Percentiles rank a stretch among this genome's conserved stretches.
phyloP scores from a whole-genome alignment of 371 early-diverging fungal genomes.

The Dichotomocladium elegans region DNA sequence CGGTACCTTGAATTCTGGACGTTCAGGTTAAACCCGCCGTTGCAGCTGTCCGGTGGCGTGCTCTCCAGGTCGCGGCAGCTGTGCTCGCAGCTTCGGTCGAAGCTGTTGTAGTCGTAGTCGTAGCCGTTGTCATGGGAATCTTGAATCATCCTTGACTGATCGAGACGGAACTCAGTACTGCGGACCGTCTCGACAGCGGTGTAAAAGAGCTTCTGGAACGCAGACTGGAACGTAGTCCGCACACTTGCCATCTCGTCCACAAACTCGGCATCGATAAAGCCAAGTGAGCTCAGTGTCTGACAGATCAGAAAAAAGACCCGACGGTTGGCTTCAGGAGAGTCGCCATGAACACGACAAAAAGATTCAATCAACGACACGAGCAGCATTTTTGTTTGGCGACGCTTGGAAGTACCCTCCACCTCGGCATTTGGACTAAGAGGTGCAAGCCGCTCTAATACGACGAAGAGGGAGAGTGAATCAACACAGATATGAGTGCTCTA shows the following conservation, averaged over 20 bases:
- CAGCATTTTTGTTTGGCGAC: conserved; percentile 67
- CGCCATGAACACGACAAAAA: conserved; percentile 86
- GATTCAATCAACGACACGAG: conserved; percentile 78
- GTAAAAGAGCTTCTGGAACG: conserved; percentile 77
- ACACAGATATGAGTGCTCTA: no score
- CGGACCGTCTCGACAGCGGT: conserved; percentile 72
- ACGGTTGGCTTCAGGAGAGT: conserved; percentile 76
- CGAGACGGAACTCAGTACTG: conserved; percentile 9
- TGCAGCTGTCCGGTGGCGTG: background rate
- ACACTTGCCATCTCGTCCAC: conserved; percentile 72
- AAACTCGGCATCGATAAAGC: conserved; percentile 82
- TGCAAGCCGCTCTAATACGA: no score
- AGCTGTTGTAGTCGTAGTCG: background rate
- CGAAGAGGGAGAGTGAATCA: no score
- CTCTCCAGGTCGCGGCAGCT: background rate
- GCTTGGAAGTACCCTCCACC: conserved; percentile 18
- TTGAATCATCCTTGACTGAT: background rate
- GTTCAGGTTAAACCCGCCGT: conserved; percentile 27
- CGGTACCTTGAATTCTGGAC: conserved; percentile 70
- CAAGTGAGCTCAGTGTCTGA: conserved; percentile 60
- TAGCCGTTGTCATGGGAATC: background rate
- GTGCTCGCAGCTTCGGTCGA: background rate
- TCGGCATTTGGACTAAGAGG: no score
- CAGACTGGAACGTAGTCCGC: conserved; percentile 74
- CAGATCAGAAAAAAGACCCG: conserved; percentile 77